A percentile compares a stretch with the other conserved stretches of the same genome.
phyloP scores from a whole-genome alignment of 768 basidiomycete genomes.

The Russula abietina region DNA sequence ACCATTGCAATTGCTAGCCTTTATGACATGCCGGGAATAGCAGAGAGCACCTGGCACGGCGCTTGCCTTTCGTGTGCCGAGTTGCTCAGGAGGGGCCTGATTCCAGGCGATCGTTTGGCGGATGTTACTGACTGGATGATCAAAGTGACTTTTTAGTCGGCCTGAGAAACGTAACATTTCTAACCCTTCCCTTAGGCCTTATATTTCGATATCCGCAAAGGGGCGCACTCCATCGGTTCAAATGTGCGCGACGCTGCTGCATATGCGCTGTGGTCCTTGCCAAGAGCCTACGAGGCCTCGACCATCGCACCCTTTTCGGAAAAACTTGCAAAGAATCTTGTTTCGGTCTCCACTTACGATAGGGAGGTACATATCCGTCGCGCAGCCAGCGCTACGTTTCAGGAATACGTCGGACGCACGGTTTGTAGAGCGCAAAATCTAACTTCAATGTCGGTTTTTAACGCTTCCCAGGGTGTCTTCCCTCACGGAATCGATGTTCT shows the following conservation, averaged over 20 bases:
- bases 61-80: conserved; percentile 90
- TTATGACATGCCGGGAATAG: conserved; percentile 67
- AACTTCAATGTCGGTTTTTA: conserved; percentile 11
- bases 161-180: conserved; percentile 16
- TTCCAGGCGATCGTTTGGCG: conserved; percentile 50
- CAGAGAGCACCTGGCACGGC: conserved; percentile 93
- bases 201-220: conserved; percentile 87
- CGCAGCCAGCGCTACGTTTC: conserved; percentile 95
- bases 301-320: conserved; percentile 55
- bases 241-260: conserved; percentile 92
- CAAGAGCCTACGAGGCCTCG: conserved; percentile 62
- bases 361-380: conserved; percentile 91
- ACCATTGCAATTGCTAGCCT: conserved; percentile 55
- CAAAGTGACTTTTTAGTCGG: conserved; percentile 45
- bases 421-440: conserved; percentile 44
- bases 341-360: conserved; percentile 82
- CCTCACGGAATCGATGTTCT: conserved; percentile 93
- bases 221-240: conserved; percentile 89
- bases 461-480: conserved; percentile 63
- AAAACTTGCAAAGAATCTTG: conserved; percentile 62
- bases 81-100: conserved; percentile 76
- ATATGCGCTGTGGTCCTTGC: conserved; percentile 93
- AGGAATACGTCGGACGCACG: conserved; percentile 92
- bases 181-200: conserved; percentile 53
- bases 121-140: conserved; percentile 72